Percentiles rank a stretch among this genome's conserved stretches.
Evolutionary conservation across 768 basidiomycete species (phyloP).

Genomic region (Panellus pusillus): DNA sequence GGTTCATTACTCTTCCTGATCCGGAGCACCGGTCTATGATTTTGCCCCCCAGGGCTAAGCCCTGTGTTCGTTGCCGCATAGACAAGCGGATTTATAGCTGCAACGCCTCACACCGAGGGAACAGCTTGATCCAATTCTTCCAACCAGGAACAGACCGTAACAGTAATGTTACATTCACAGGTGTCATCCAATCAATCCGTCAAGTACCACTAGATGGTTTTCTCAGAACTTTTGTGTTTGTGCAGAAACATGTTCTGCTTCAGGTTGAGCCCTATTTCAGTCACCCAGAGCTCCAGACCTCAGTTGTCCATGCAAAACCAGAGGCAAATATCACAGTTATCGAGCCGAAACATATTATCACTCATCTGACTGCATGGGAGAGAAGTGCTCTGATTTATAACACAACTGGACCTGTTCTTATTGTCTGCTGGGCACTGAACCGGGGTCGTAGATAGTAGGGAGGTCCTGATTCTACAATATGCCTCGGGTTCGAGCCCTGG

Average conservation of each 20-base stretch:
- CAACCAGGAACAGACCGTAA: not conserved
- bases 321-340: not conserved
- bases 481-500: no score
- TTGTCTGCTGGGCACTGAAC: slow-evolving; percentile 17
- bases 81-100: no score
- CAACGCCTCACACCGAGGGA: no score
- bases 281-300: slow-evolving; percentile 2
- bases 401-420: not conserved
- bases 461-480: no score
- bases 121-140: slow-evolving; percentile 7
- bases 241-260: not conserved
- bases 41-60: no score
- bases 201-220: slow-evolving; percentile 7
- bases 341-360: slow-evolving; percentile 9
- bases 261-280: not conserved
- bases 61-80: no score
- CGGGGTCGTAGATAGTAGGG: no score
- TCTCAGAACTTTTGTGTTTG: slow-evolving; percentile 7
- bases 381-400: not conserved
- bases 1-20: no score
- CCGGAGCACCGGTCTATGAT: no score
- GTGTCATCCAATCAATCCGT: slow-evolving; percentile 1
- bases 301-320: not conserved
- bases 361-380: slow-evolving; percentile 7
- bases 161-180: no score